phyloP scores from a whole-genome alignment of 2,329 filamentous ascomycete species.

The Alternaria hordeiaustralica region DNA sequence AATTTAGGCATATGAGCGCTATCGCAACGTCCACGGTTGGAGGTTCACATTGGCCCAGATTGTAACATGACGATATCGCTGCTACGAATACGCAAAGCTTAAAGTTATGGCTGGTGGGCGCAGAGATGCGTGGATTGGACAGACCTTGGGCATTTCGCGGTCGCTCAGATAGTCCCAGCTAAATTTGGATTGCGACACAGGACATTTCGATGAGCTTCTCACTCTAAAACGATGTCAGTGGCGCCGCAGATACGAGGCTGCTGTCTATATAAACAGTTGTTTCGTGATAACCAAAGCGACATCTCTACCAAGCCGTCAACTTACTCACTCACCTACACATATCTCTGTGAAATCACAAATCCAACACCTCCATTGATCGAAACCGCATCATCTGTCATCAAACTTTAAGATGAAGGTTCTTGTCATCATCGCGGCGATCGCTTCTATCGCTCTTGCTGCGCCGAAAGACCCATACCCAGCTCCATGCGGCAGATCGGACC shows the following conservation, averaged over 20 bases:
- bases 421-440: slow-evolving; percentile 19
- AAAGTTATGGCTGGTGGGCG: not conserved
- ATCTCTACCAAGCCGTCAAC: not conserved
- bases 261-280: slow-evolving; percentile 14
- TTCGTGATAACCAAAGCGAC: not conserved
- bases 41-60: slow-evolving; percentile 1
- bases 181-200: slow-evolving; percentile 4
- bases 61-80: not conserved
- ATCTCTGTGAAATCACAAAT: not conserved
- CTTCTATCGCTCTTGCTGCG: slow-evolving; percentile 23
- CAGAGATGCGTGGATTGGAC: slow-evolving; percentile 4
- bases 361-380: not conserved
- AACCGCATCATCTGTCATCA: not conserved
- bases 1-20: slow-evolving; percentile 21
- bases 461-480: slow-evolving; percentile 37
- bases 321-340: not conserved
- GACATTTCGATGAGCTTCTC: not conserved
- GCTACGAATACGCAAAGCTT: slow-evolving; percentile 4
- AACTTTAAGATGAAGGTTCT: slow-evolving; percentile 20
- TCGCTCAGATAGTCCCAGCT: not conserved
- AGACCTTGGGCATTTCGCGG: not conserved
- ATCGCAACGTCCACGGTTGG: not conserved
- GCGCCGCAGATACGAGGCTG: slow-evolving; percentile 7
- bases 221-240: slow-evolving; percentile 11
- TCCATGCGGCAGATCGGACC: slow-evolving; percentile 35